These are phyloP conservation scores for Aspergillus kassunensis DNA, from an alignment of 495 filamentous ascomycete genomes.

Conservation along the genomic window DNA sequence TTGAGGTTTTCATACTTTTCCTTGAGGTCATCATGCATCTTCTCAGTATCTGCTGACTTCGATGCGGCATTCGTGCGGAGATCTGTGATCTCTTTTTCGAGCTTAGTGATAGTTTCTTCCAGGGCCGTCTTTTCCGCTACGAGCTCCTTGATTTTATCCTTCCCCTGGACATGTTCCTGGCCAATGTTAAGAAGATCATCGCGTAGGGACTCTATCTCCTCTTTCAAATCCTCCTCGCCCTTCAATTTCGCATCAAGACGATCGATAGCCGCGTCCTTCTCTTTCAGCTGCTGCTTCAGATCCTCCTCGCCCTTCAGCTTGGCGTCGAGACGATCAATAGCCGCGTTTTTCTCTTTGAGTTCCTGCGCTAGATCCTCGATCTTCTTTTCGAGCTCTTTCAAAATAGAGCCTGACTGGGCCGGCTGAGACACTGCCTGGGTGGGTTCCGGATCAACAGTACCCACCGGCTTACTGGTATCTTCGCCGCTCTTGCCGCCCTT, in stretches of 20 bases:
- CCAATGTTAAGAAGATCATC: conserved; percentile 74
- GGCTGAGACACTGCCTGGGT: conserved; percentile 19
- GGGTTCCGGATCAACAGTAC: conserved; percentile 18
- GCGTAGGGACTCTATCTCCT: conserved; percentile 80
- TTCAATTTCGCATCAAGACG: conserved; percentile 60
- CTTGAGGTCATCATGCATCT: conserved; percentile 55
- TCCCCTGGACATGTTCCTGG: conserved; percentile 76
- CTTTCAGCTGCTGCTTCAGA: conserved; percentile 58
- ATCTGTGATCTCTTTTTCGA: conserved; percentile 61
- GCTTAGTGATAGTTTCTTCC: conserved; percentile 57
- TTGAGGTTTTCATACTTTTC: conserved; percentile 74
- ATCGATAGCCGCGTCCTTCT: conserved; percentile 70
- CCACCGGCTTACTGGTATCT: conserved; percentile 35
- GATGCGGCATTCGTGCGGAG: conserved; percentile 51
- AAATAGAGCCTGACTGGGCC: conserved; percentile 19
- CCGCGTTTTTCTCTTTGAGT: conserved; percentile 64
- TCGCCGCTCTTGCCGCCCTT: conserved; percentile 59
- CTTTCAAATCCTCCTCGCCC: conserved; percentile 72
- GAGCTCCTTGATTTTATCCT: conserved; percentile 70
- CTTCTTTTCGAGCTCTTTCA: conserved; percentile 47
- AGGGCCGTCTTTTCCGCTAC: conserved; percentile 56
- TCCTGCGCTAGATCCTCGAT: conserved; percentile 56
- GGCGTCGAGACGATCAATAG: conserved; percentile 60
- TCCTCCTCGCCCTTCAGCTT: conserved; percentile 67
- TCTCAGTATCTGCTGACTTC: conserved; percentile 47